Conservation (phyloP, 1,139 yeast species). For the Chernovozyma aurita region DNA sequence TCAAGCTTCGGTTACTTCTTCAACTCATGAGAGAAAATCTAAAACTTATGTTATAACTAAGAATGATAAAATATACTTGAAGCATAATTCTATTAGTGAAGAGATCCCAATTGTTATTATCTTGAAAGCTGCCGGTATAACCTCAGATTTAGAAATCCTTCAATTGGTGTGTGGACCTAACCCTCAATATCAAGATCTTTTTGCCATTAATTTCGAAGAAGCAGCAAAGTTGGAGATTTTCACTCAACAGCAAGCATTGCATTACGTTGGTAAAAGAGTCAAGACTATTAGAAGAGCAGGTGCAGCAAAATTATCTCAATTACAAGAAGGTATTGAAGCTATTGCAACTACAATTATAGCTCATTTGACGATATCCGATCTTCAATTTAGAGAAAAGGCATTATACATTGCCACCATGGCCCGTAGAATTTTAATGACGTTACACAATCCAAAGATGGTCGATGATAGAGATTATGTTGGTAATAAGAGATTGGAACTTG, state of each 20-base stretch:
- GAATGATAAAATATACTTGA: slow-evolving; percentile 81
- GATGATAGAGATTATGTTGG: slow-evolving; percentile 99
- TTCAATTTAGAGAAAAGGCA: slow-evolving; percentile 92
- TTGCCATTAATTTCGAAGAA: slow-evolving; percentile 91
- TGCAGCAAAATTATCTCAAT: slow-evolving; percentile 70
- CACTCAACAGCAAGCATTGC: slow-evolving; percentile 92
- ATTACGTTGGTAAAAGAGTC: slow-evolving; percentile 85
- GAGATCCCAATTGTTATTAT: slow-evolving; percentile 93
- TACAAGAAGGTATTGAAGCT: slow-evolving; percentile 97
- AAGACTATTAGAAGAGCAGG: slow-evolving; percentile 86
- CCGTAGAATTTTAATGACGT: slow-evolving; percentile 91
- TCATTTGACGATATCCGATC: slow-evolving; percentile 79
- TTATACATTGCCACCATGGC: slow-evolving; percentile 95
- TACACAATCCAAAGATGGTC: slow-evolving; percentile 90
- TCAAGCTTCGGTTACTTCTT: slow-evolving; percentile 95
- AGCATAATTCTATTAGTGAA: slow-evolving; percentile 92
- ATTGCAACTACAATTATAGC: slow-evolving; percentile 96
- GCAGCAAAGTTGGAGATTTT: slow-evolving; percentile 80
- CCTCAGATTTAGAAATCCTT: slow-evolving; percentile 88
- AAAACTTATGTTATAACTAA: slow-evolving; percentile 94
- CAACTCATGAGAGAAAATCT: slow-evolving; percentile 96
- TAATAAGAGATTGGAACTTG: slow-evolving; percentile 92
- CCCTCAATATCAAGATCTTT: slow-evolving; percentile 83
- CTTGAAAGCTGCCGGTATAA: slow-evolving; percentile 91
- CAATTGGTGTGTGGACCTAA: slow-evolving; percentile 92